Base-by-base conservation (phyloP, 2,329 filamentous ascomycete genomes). In the Ophiostoma pallidulum region DNA sequence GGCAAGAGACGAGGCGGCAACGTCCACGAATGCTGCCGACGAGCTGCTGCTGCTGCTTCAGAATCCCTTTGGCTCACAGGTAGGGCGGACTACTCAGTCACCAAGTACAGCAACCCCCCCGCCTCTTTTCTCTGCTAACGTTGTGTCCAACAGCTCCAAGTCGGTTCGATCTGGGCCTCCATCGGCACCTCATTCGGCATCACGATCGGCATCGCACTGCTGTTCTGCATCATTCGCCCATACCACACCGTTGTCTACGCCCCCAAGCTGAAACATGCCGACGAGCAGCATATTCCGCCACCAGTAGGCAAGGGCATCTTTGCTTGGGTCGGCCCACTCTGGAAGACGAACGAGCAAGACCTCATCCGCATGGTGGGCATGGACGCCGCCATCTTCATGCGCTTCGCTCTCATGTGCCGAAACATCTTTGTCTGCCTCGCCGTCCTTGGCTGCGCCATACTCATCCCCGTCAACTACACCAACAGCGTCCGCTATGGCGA, bases 191-290 rank as follows among this genome's bases (percentile, higher is more conserved):
- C 91, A 3, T 62, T 96, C 38, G 84, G 79, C 47, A 71, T 92
- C 60, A 87, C 88, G 8, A 59, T 76, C 53, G 72, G 81, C 56
- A 82, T 95, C 57, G 82, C 87, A 53, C 62, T 94, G 50, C 67
- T 81, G 54, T 98, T 97, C 73, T 95, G 88, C 53, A 71, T 96
- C 58, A 73, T 97, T 47, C 86, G 92, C 51, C 92, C 92, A 5
- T 89, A 90, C 65, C 91, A 97, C 65, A 84, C 83, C 48, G 78
- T 91, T 57, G 87, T 98, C 41, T 98, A 98, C 67, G 90, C 92
- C 4, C 92, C 92, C 35, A 91, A 94, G 63, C 73, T 94, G 41
- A 94, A 94, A 63, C 84, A 96, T 71, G 85, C 88, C 62, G 91
- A 97, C 63, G 81, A 88, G 56, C 88, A 84, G 65, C 89, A 95